Evolutionary conservation across 257 asterid species (phyloP).

Genomic region (Nicotiana obtusifolia): DNA sequence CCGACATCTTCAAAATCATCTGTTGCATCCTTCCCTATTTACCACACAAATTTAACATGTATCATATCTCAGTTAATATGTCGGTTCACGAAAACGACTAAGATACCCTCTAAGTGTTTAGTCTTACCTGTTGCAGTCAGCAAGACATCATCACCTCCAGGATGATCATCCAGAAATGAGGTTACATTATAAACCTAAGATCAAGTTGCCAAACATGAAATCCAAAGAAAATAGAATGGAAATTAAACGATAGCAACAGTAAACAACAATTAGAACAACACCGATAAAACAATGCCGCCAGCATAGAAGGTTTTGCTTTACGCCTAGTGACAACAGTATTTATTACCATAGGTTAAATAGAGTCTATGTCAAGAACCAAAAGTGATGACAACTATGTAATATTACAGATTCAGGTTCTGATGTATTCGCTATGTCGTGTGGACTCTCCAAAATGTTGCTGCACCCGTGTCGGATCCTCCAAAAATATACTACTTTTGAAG

Average conservation of each 20-base stretch:
- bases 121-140: slow-evolving; percentile 40
- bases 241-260: not conserved
- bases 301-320: not conserved
- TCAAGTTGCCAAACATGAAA: not conserved
- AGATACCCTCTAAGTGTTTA: not conserved
- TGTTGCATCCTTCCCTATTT: slow-evolving; percentile 58
- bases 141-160: slow-evolving; percentile 67
- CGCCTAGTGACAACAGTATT: not conserved
- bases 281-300: not conserved
- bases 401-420: not conserved
- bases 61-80: not conserved
- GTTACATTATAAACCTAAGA: slow-evolving; percentile 56
- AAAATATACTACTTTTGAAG: too few relatives aligned
- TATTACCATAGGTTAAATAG: not conserved
- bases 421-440: too few relatives aligned
- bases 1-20: slow-evolving; percentile 59
- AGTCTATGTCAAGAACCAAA: not conserved
- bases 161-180: slow-evolving; percentile 59
- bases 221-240: not conserved
- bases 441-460: too few relatives aligned
- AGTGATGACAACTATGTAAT: not conserved
- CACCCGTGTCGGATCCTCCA: too few relatives aligned
- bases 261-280: not conserved
- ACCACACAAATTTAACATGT: not conserved
- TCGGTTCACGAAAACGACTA: not conserved